These are phyloP conservation scores for Cercospora sp. DNA, from an alignment of 2,329 filamentous ascomycete genomes.

Conservation along the genomic window DNA sequence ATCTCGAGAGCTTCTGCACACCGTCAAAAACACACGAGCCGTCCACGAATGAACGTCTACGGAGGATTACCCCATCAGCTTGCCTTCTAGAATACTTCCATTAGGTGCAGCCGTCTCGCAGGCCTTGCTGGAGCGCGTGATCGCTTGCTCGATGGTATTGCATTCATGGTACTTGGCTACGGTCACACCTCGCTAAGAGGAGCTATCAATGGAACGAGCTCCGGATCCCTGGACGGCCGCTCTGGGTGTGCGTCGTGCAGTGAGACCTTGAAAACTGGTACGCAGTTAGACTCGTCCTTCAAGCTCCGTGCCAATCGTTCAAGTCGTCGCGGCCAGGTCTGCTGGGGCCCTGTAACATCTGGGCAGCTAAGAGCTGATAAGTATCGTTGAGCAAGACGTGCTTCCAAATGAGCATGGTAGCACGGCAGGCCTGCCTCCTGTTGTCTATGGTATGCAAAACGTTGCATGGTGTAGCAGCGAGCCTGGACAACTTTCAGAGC, in stretches of 20 bases:
- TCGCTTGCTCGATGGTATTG: constrained; percentile 4
- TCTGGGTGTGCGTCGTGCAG: neutral
- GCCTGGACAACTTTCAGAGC: neutral
- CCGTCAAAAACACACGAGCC: neutral
- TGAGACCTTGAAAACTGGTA: constrained; percentile 2
- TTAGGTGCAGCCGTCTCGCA: neutral
- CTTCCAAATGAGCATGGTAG: neutral
- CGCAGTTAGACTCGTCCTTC: constrained; percentile 5
- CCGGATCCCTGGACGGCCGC: constrained; percentile 2
- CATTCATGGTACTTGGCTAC: constrained; percentile 4
- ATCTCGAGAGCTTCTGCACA: neutral
- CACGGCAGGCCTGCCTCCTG: neutral
- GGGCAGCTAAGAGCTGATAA: neutral
- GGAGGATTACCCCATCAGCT: neutral
- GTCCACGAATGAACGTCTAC: neutral
- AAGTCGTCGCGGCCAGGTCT: neutral
- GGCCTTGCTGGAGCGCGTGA: neutral
- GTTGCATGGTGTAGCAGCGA: neutral
- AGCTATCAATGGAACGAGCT: constrained; percentile 4
- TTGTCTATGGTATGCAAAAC: neutral
- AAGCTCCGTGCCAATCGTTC: neutral
- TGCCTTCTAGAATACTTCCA: constrained; percentile 2
- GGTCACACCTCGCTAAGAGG: constrained; percentile 4
- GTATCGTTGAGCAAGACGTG: neutral
- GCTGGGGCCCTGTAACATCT: neutral